Evolutionary conservation across 306 rosid genomes (phyloP), one percentile per base, ranked within the genome.

Genomic region (Geum urbanum): DNA sequence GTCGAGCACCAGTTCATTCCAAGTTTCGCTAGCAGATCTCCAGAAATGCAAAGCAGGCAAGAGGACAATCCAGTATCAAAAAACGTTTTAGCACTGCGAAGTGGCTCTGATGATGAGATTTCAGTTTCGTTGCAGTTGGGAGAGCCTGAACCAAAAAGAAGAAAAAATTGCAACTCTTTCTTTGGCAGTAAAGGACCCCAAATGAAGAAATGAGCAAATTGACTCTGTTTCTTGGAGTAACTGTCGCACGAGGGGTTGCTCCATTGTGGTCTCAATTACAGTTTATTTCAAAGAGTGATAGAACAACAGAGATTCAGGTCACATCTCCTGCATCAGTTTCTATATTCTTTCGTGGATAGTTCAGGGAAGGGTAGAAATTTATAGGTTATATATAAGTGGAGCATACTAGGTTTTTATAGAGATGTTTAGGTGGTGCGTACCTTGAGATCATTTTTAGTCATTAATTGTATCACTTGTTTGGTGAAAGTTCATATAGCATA

Each of bases 1-100:
- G 76, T 88, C 3, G 97, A 91, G 69, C 92, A 81, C 80, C 96
- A 88, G 72, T 94, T 91, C 79, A 81, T 94, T 78, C 85, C 89
- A 9, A 83, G 86, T 74, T 80, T 68, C 51, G 73, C 79, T 24
- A 72, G 76, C 72, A 77, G 70, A 76, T 85, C 91, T 67, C 86
- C 84, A 0, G 77, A 51, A 46, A 72, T 72, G 76, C 82, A 69
- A 77, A 91, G 76, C 81, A 86, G 74, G 76, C 77, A 74, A 71
- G 86, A 79, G 70, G 76, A 77, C 37, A 81, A 60, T 67, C 72
- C 48, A 35, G 87, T 80, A 51, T 77, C 76, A 7, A 80, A 72
- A 67, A 82, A 76, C 73, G 85, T 94, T 35, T 87, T 88, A 1
- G 85, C 82, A 51, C 69, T 86, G 59, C 76, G 74, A 79, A 83